These are phyloP conservation scores for Alternaria postmessia DNA, from an alignment of 2,329 filamentous ascomycete species.

Conservation along the genomic window DNA sequence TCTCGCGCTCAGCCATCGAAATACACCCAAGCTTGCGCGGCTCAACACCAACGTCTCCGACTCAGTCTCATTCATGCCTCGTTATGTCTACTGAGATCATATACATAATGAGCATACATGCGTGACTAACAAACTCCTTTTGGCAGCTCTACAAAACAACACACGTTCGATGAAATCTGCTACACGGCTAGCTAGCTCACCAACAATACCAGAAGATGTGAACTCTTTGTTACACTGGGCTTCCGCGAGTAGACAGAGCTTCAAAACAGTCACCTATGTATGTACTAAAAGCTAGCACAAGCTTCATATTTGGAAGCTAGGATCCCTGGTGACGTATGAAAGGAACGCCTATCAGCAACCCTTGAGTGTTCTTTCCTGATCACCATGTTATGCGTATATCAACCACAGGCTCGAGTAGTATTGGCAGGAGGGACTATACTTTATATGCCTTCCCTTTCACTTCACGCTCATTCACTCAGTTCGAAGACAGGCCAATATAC, in stretches of 20 bases:
- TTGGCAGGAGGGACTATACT: background rate
- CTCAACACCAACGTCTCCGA: background rate
- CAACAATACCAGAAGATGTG: no score
- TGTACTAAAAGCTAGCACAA: background rate
- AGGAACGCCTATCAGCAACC: background rate
- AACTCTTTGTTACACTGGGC: background rate
- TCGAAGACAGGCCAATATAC: background rate
- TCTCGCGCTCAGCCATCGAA: background rate
- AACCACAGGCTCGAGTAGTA: background rate
- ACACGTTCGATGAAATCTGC: no score
- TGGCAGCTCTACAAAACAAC: no score
- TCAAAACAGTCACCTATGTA: background rate
- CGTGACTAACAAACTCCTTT: no score
- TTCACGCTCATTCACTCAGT: background rate
- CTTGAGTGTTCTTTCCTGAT: background rate
- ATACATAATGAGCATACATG: no score
- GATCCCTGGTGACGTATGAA: background rate
- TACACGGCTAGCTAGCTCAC: no score
- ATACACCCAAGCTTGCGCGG: background rate
- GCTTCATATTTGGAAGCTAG: background rate
- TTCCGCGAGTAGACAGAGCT: background rate
- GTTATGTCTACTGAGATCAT: background rate
- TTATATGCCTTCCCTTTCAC: background rate
- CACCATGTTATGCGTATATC: background rate
- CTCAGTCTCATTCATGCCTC: background rate